Evolutionary conservation across 83 land plant genomes (phyloP).

Genomic region (Thuja plicata): DNA sequence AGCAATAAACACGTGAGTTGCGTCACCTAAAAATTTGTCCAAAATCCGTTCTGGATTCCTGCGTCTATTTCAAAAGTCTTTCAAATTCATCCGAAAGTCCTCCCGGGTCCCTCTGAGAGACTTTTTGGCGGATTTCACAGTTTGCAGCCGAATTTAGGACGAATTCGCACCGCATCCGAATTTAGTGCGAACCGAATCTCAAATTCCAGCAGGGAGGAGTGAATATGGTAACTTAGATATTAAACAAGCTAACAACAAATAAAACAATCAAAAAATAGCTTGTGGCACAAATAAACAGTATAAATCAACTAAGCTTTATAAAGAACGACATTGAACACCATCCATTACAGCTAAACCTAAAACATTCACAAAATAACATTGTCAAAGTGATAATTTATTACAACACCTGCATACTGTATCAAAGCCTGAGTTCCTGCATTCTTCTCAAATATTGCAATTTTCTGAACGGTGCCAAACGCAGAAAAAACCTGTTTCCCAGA

Average conservation of each 20-base stretch:
- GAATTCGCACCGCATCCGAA: too few species aligned
- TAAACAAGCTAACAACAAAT: neutral
- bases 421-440: conserved; percentile 89
- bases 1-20: too few species aligned
- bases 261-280: neutral
- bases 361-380: neutral
- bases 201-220: neutral
- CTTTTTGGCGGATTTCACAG: too few species aligned
- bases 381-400: neutral
- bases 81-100: too few species aligned
- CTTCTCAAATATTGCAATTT: conserved; percentile 95
- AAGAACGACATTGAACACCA: neutral
- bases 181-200: too few species aligned
- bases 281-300: neutral
- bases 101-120: too few species aligned
- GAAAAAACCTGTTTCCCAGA: conserved; percentile 69
- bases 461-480: conserved; percentile 88
- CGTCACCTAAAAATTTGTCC: too few species aligned
- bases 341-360: neutral
- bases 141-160: too few species aligned
- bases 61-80: too few species aligned
- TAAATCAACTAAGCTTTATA: neutral
- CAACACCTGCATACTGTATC: conserved; percentile 84
- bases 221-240: too few species aligned
- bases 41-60: too few species aligned